These are phyloP conservation scores for Scleroderma bovista DNA, from an alignment of 768 basidiomycete genomes.

Conservation along the genomic window DNA sequence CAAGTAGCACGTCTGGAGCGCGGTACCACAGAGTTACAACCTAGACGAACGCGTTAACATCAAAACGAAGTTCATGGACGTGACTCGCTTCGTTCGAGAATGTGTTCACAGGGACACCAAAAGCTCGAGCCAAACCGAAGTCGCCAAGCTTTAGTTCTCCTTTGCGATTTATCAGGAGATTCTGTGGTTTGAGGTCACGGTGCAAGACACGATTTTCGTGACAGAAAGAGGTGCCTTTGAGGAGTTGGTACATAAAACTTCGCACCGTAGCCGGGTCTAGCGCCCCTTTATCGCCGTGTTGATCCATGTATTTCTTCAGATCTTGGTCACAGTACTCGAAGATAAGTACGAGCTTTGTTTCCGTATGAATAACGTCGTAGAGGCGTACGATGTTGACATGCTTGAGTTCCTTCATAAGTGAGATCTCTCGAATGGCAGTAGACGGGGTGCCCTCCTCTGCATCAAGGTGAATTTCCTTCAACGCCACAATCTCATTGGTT, in stretches of 20 bases:
- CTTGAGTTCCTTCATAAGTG: slow-evolving; percentile 98
- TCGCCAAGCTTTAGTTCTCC: slow-evolving; percentile 97
- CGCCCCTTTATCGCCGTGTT: slow-evolving; percentile 92
- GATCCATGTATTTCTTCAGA: slow-evolving; percentile 99
- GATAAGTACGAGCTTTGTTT: slow-evolving; percentile 95
- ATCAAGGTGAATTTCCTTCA: slow-evolving; percentile 99
- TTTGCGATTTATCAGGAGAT: slow-evolving; percentile 93
- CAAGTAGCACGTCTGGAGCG: slow-evolving; percentile 94
- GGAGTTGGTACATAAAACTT: slow-evolving; percentile 96
- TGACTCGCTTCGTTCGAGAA: slow-evolving; percentile 86
- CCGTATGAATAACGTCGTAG: slow-evolving; percentile 98
- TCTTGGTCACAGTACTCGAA: slow-evolving; percentile 99
- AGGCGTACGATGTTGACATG: slow-evolving; percentile 98
- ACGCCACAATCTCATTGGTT: slow-evolving; percentile 97
- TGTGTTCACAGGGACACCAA: slow-evolving; percentile 98
- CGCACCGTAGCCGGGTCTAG: slow-evolving; percentile 84
- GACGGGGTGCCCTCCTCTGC: slow-evolving; percentile 98
- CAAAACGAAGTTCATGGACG: neutral
- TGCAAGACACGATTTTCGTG: slow-evolving; percentile 98
- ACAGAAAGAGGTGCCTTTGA: slow-evolving; percentile 97
- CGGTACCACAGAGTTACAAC: slow-evolving; percentile 99
- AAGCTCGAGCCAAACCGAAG: slow-evolving; percentile 95
- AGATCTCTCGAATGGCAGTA: slow-evolving; percentile 98
- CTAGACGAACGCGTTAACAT: slow-evolving; percentile 32
- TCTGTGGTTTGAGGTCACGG: slow-evolving; percentile 97